Conservation (phyloP, 106 monocot genomes). For the Dioscorea alata region DNA sequence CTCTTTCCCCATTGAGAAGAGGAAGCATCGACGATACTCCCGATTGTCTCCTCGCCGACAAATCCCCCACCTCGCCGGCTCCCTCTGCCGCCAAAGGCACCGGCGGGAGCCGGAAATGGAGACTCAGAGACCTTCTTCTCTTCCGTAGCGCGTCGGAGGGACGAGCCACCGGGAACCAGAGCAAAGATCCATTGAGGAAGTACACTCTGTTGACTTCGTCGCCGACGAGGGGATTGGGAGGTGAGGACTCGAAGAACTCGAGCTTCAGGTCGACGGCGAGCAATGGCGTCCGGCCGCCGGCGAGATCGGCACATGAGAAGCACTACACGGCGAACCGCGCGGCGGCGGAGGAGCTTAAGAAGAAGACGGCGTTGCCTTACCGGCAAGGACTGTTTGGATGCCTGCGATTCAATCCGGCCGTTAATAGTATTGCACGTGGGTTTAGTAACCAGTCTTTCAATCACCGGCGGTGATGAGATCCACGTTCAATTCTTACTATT, state of each 20-base stretch:
- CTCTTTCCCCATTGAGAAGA: slow-evolving; percentile 40
- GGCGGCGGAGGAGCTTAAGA: slow-evolving; percentile 29
- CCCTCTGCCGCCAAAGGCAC: not conserved
- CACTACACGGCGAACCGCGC: slow-evolving; percentile 32
- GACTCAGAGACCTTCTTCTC: slow-evolving; percentile 51
- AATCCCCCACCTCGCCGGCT: not conserved
- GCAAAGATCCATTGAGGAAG: slow-evolving; percentile 38
- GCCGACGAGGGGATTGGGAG: slow-evolving; percentile 2
- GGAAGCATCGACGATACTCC: not conserved
- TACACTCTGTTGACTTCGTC: slow-evolving; percentile 13
- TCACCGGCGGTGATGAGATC: not conserved
- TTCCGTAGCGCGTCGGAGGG: slow-evolving; percentile 61
- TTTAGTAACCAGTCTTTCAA: not conserved
- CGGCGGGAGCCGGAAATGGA: slow-evolving; percentile 50
- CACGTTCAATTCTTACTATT: not conserved
- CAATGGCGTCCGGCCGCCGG: not conserved
- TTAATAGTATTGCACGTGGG: slow-evolving; percentile 23
- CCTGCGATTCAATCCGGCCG: slow-evolving; percentile 36
- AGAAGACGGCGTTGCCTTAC: slow-evolving; percentile 35
- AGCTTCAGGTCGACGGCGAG: slow-evolving; percentile 1
- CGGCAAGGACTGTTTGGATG: slow-evolving; percentile 26
- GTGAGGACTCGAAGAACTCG: slow-evolving; percentile 12
- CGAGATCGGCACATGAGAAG: slow-evolving; percentile 22
- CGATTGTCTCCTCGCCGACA: not conserved
- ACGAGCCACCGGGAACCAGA: slow-evolving; percentile 18